A percentile compares a stretch with the other conserved stretches of the same genome.
Evolutionary conservation across 176 grass and related monocot species (phyloP).

Genomic region (Eremochloa ophiuroides): DNA sequence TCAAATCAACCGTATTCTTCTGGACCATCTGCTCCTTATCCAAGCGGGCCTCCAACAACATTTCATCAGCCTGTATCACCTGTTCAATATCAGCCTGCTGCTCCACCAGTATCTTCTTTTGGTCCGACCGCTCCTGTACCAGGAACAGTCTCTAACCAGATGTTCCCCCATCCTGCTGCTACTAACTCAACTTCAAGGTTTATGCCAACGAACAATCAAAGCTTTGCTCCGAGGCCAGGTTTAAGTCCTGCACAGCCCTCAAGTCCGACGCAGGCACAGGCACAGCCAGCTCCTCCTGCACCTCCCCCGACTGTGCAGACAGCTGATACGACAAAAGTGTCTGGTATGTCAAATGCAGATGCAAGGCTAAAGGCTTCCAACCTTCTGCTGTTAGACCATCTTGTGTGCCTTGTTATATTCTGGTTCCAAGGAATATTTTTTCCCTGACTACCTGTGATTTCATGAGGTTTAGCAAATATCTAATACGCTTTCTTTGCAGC

Average conservation of each 20-base stretch:
- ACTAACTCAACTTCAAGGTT: conserved; percentile 50
- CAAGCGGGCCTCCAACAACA: conserved; percentile 31
- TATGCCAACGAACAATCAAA: conserved; percentile 64
- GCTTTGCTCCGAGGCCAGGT: conserved; percentile 61
- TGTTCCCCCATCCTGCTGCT: conserved; percentile 57
- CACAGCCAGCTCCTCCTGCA: conserved; percentile 53
- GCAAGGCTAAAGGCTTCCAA: background rate
- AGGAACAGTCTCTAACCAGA: conserved; percentile 42
- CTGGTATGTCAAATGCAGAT: conserved; percentile 49
- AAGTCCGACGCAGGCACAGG: conserved; percentile 60
- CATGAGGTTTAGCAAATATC: background rate
- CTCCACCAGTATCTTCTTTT: conserved; percentile 31
- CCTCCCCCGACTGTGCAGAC: conserved; percentile 83
- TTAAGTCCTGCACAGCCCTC: conserved; percentile 74
- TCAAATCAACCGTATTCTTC: conserved; percentile 31
- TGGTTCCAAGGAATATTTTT: background rate
- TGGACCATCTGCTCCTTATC: conserved; percentile 31
- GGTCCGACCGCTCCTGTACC: conserved; percentile 32
- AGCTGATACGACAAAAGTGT: conserved; percentile 90
- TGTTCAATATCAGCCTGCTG: conserved; percentile 50
- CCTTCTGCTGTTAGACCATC: background rate
- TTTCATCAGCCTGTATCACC: conserved; percentile 51
- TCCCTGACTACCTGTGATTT: background rate
- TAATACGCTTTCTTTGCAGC: conserved; percentile 48
- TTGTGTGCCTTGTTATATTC: background rate